A percentile compares a stretch with the other conserved stretches of the same genome.
Conservation (phyloP, 306 rosid genomes). For the Castanea sativa region DNA sequence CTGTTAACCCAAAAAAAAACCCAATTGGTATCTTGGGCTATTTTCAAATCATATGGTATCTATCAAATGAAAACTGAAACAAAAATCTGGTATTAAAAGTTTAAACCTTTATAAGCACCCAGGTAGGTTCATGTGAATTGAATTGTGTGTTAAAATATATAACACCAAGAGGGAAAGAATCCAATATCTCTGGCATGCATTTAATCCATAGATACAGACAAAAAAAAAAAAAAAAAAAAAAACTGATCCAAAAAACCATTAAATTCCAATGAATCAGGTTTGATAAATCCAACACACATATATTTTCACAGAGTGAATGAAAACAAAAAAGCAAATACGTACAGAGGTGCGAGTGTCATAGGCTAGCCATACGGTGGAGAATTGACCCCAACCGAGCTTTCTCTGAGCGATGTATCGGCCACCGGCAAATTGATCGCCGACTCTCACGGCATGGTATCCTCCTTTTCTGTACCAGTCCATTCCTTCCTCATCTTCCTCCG, state of each 20-base stretch:
- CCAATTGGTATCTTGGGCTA: too few relatives aligned
- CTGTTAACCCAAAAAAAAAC: too few relatives aligned
- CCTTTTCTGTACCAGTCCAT: constrained; percentile 92
- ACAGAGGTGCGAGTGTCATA: constrained; percentile 73
- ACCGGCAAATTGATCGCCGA: constrained; percentile 84
- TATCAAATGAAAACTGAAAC: neutral
- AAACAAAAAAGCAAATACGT: constrained; percentile 13
- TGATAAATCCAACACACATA: neutral
- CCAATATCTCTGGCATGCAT: neutral
- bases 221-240: too few relatives aligned
- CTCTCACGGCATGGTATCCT: constrained; percentile 90
- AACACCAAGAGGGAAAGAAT: neutral
- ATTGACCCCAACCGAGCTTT: constrained; percentile 97
- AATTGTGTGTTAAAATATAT: neutral
- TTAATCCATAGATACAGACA: neutral
- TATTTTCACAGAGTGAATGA: neutral
- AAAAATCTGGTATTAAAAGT: too few relatives aligned
- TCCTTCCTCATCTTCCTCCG: constrained; percentile 95
- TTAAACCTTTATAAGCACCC: too few relatives aligned
- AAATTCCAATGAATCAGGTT: neutral
- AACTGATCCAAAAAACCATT: neutral
- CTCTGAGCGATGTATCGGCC: constrained; percentile 91
- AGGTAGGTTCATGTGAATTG: neutral
- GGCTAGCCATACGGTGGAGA: constrained; percentile 98
- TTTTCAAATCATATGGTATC: too few relatives aligned